Evolutionary conservation across 164 flowering plant genomes (phyloP).

Genomic region (Liquidambar formosana): DNA sequence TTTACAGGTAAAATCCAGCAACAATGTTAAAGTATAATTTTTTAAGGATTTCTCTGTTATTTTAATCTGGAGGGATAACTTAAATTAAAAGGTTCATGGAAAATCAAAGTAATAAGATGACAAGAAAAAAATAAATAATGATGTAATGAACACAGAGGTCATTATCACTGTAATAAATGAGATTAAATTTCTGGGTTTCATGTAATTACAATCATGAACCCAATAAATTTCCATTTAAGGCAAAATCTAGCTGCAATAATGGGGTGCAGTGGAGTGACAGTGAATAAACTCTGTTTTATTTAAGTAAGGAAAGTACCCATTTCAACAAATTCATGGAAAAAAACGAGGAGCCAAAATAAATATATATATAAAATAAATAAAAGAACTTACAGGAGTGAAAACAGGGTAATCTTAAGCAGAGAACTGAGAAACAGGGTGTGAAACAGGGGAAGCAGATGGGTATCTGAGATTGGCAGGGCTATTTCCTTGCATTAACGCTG

Average conservation of each 20-base stretch:
- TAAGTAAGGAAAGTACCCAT: too few species aligned
- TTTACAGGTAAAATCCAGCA: not conserved
- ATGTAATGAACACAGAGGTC: too few species aligned
- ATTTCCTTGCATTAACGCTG: slow-evolving; percentile 68
- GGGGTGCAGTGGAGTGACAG: too few species aligned
- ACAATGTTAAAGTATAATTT: not conserved
- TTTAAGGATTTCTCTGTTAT: too few species aligned
- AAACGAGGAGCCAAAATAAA: not conserved
- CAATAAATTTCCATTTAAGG: not conserved
- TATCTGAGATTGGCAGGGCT: slow-evolving; percentile 55
- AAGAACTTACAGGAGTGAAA: slow-evolving; percentile 85
- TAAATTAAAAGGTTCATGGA: too few species aligned
- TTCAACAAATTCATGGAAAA: slow-evolving; percentile 4
- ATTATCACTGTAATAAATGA: not conserved
- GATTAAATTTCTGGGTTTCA: not conserved
- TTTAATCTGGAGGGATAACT: too few species aligned
- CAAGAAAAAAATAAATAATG: too few species aligned
- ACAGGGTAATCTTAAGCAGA: slow-evolving; percentile 94
- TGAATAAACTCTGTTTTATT: too few species aligned
- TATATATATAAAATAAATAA: slow-evolving; percentile 5
- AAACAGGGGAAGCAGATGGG: slow-evolving; percentile 46
- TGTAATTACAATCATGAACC: not conserved
- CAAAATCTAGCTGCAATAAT: not conserved
- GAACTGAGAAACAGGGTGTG: slow-evolving; percentile 46
- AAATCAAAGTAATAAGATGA: too few species aligned